Base-by-base conservation (phyloP, 2,329 filamentous ascomycete species). In the Daldinia eschscholtzii region DNA sequence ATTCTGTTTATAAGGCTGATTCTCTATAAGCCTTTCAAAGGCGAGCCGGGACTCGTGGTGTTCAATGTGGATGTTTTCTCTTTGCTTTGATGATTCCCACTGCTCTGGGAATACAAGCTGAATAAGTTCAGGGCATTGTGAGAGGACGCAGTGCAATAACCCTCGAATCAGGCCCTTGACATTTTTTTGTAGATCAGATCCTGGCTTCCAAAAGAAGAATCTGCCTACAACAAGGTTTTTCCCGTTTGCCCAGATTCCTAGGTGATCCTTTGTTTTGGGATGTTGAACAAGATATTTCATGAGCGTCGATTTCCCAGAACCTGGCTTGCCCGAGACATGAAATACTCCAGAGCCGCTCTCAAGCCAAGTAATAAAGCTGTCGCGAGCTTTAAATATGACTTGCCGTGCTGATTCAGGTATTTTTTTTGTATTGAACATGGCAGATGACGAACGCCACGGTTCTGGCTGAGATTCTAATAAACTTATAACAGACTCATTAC, bases 131-230 rank as follows among this genome's bases (percentile, higher is more conserved):
- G 46, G 46, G 4, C 28, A 30, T 33, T 52, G 26, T 12, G 15
- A 52, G 15, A 52, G 46, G 15, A 52, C 15, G 46, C 26, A 33
- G 33, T 33, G 9, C 2, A 52, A 15, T 18, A 52, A 33, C 6
- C 26, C 46, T 30, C 26, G 46, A 52, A 52, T 10, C 9, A 52
- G 3, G 6, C 26, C 46, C 15, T 52, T 30, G 46, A 3, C 18
- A 52, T 33, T 52, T 18, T 33, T 52, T 15, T 33, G 46, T 3
- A 52, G 13, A 33, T 2, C 1, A 1, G 26, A 18, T 2, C 46
- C 46, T 6, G 46, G 46, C 13, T 52, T 52, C 46, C 46, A 52
- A 52, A 52, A 50, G 33, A 52, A 52, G 46, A 52, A 52, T 33
- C 5, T 33, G 10, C 28, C 15, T 1, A 52, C 3, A 7, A 33